Evolutionary conservation across 1,284 basidiomycete species (phyloP), one percentile per base, ranked within the genome.

Genomic region (Somion occarium): DNA sequence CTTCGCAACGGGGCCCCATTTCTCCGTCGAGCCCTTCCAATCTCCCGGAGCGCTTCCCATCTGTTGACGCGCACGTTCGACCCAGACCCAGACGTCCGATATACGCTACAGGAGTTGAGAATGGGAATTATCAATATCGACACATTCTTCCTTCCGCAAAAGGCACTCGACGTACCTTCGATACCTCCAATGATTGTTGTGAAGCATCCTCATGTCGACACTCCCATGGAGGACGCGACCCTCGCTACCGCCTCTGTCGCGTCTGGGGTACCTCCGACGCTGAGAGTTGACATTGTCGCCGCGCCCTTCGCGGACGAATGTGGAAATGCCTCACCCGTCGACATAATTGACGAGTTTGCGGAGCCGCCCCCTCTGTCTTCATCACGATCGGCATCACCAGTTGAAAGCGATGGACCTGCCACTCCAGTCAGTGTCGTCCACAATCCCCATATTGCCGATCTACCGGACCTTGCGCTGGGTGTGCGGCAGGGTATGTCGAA

Each of bases 11-110:
- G 79, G 61, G 69, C 71, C 3, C 61, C 70, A 42, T 78, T 76
- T 60, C 69, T 82, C 1, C 67, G 65, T 23, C 63, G 69, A 39
- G 76, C 77, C 60, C 70, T 82, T 5, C 75, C 78, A 48, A 73
- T 83, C 61, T 74, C 73, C 13, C 52, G 59, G 24, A 62, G 64
- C 46, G 68, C 67, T 25, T 68, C 69, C 55, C 57, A 63, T 5
- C 64, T 75, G 45, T 63, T 76, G 50, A 49, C 52, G 23, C 55
- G 60, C 44, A 61, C 66, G 37, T 63, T 67, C 61, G 56, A 58
- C 25, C 53, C 56, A 22, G 53, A 62, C 46, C 63, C 65, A 27
- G 42, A 46, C 13, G 56, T 48, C 19, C 64, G 63, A 52, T 57
- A 64, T 46, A 58, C 59, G 23, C 52, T 69, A 37, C 47, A 57